These are phyloP conservation scores for Pseudogymnoascus sp. DNA, from an alignment of 2,329 filamentous ascomycete genomes.

Conservation along the genomic window DNA sequence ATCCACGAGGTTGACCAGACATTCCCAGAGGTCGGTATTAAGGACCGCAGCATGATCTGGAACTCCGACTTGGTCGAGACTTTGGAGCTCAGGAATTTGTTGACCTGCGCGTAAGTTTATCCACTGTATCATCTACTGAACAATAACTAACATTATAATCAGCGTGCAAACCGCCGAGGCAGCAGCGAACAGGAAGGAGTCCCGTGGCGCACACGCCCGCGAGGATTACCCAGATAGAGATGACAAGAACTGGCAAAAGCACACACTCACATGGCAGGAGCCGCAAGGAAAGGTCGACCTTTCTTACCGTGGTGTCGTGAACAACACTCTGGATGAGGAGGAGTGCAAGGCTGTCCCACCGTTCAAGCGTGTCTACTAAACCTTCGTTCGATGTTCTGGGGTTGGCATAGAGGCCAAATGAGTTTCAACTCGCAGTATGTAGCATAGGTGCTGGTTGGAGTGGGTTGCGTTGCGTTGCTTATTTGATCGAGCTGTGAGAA, in stretches of 20 bases:
- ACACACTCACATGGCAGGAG: slow-evolving; percentile 95
- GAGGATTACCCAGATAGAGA: slow-evolving; percentile 96
- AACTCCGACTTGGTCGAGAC: slow-evolving; percentile 97
- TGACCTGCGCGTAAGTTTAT: slow-evolving; percentile 82
- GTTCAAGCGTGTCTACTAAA: slow-evolving; percentile 87
- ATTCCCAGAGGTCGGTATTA: slow-evolving; percentile 81
- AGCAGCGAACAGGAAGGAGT: slow-evolving; percentile 92
- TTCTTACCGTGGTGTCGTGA: slow-evolving; percentile 74
- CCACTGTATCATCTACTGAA: slow-evolving; percentile 15
- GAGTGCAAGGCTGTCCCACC: slow-evolving; percentile 96
- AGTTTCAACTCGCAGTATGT: slow-evolving; percentile 9
- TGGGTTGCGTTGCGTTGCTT: slow-evolving; percentile 9
- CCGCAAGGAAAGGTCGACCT: slow-evolving; percentile 83
- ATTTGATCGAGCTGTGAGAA: neutral
- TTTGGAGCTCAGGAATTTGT: slow-evolving; percentile 84
- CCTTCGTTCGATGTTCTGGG: slow-evolving; percentile 1
- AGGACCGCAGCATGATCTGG: slow-evolving; percentile 99
- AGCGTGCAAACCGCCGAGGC: slow-evolving; percentile 84
- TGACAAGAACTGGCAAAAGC: slow-evolving; percentile 98
- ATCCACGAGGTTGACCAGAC: slow-evolving; percentile 75
- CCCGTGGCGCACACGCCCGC: slow-evolving; percentile 89
- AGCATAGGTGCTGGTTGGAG: slow-evolving; percentile 10
- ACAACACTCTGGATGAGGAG: slow-evolving; percentile 79
- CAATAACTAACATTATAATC: slow-evolving; percentile 14
- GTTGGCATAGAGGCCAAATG: slow-evolving; percentile 6